Evolutionary conservation across 225 moss, liverwort and hornwort genomes (phyloP), one percentile per base, ranked within the genome.

Genomic region (Ulota crispa): DNA sequence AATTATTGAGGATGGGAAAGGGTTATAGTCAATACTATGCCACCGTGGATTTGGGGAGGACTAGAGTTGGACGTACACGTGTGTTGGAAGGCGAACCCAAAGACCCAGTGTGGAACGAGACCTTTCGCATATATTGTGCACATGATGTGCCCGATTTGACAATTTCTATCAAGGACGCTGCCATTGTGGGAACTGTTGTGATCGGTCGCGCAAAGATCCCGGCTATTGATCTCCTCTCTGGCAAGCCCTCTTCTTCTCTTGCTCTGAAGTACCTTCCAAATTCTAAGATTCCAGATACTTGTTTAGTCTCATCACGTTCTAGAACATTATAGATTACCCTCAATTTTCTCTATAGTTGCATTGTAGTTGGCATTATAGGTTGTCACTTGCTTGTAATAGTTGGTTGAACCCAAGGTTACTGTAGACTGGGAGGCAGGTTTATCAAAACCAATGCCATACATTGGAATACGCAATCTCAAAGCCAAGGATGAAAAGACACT

Each of bases 41-140:
- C 3, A 91, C 91, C 1, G 81, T 91, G 76, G 91, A 91, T 83
- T 81, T 91, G 72, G 91, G 87, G 54, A 64, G 54, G 28, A 85
- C 91, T 7, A 87, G 91, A 74, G 91, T 91, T 53, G 91, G 91
- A 30, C 91, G 91, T 2, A 89, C 91, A 1, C 87, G 89, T 18
- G 53, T 91, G 56, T 39, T 91, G 81, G 83, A 87, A 76, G 89
- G 89, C 27, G 67, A 91, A 26, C 91, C 91, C 26, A 87, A 85
- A 72, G 87, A 91, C 34, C 91, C 91, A 6, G 87, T 89, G 19
- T 91, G 91, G 91, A 85, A 89, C 15, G 91, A 91, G 79, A 81
- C 85, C 7, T 91, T 87, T 81, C 83, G 77, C 64, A 89, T 91
- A 12, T 83, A 80, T 18, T 91, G 91, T 32, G 91, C 89, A 3